phyloP scores from a whole-genome alignment of 345 rosid species.

The Murraya koenigii region DNA sequence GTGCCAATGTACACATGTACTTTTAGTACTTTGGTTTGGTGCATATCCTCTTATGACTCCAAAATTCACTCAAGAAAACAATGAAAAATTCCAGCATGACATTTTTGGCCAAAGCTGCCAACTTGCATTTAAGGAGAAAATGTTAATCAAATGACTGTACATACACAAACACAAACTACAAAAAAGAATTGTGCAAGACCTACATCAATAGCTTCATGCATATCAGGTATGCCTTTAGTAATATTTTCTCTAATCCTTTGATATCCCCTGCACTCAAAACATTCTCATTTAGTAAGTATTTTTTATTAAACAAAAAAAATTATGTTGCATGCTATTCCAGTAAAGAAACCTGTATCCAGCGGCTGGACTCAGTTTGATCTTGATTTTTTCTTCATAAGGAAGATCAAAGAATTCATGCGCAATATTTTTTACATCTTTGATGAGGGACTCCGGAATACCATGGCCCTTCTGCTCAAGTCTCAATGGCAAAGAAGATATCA shows the following conservation, averaged over 20 bases:
- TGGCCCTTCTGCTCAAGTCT: constrained; percentile 55
- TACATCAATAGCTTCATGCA: constrained; percentile 89
- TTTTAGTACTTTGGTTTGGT: background rate
- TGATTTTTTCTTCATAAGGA: constrained; percentile 61
- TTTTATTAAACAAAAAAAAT: background rate
- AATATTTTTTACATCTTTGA: constrained; percentile 45
- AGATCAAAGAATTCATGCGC: constrained; percentile 55
- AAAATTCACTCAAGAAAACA: background rate
- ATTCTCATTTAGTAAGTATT: background rate
- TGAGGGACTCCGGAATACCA: constrained; percentile 63
- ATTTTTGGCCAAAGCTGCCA: background rate
- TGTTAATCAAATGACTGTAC: background rate
- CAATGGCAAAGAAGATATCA: constrained; percentile 17
- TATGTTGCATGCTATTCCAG: background rate
- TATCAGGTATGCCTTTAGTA: constrained; percentile 76
- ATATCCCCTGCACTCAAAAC: constrained; percentile 69
- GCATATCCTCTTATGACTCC: too few relatives aligned
- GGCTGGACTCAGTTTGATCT: constrained; percentile 66
- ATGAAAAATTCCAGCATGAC: background rate
- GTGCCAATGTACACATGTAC: too few relatives aligned
- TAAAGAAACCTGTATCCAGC: constrained; percentile 70
- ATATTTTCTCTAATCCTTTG: constrained; percentile 78
- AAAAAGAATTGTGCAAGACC: constrained; percentile 15
- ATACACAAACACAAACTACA: background rate
- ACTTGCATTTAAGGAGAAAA: background rate